Conservation (phyloP, 2,329 filamentous ascomycete genomes). For the Penicillium crustosum region DNA sequence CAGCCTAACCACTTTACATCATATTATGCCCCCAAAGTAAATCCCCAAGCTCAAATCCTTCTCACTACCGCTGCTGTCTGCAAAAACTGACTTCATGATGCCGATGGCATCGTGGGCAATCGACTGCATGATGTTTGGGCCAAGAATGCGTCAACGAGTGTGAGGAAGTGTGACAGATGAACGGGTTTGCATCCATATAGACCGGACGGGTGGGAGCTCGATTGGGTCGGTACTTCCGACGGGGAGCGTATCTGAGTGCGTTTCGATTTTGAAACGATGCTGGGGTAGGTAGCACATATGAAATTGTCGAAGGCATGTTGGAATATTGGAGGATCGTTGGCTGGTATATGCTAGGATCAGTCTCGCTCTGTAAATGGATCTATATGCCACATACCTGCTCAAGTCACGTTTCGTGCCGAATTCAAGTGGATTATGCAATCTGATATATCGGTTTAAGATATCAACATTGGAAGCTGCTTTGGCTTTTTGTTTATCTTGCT, state of each 20-base stretch:
- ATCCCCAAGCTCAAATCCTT: not conserved
- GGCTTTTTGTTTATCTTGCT: not conserved
- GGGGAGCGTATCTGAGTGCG: constrained; percentile 4
- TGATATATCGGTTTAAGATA: not conserved
- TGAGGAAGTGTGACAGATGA: constrained; percentile 18
- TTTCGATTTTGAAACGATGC: not conserved
- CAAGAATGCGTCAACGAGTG: constrained; percentile 28
- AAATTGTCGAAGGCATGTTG: not conserved
- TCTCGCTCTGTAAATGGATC: not conserved
- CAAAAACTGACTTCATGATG: constrained; percentile 2
- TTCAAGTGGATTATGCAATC: not conserved
- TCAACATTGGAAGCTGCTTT: not conserved
- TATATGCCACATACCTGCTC: not conserved
- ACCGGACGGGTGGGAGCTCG: constrained; percentile 12
- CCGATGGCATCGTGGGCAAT: constrained; percentile 22
- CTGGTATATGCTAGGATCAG: not conserved
- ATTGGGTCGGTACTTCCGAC: constrained; percentile 10
- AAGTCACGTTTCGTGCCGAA: not conserved
- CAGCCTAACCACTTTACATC: not conserved
- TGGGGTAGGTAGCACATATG: not conserved
- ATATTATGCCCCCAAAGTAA: not conserved
- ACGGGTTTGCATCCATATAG: constrained; percentile 25
- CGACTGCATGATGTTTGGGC: constrained; percentile 16
- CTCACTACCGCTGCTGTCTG: not conserved
- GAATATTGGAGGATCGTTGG: not conserved